Base-by-base conservation (phyloP, 2,329 filamentous ascomycete genomes). In the Stagonosporopsis tanaceti region DNA sequence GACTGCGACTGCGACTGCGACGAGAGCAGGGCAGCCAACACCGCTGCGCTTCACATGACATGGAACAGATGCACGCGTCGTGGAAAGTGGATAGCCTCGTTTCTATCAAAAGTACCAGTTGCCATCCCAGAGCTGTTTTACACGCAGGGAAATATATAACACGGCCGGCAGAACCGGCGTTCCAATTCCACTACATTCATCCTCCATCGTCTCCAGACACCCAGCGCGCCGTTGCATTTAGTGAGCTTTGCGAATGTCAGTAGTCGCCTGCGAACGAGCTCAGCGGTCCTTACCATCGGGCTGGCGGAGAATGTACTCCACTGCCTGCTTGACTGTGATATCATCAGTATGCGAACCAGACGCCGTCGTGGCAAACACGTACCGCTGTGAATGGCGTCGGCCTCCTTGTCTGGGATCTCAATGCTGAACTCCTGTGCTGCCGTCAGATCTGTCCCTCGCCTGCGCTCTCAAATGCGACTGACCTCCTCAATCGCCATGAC, bases 401-500 rank as follows among this genome's bases (percentile, higher is more conserved):
- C 93, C 76, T 97, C 92, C 87, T 97, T 97, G 83, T 97, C 93
- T 70, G 93, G 93, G 74, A 97, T 97, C 86, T 97, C 93, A 78
- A 97, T 95, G 89, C 92, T 89, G 81, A 90, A 90, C 75, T 90
- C 87, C 87, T 89, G 70, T 71, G 38, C 6, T 25, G 22, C 20
- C 60, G 66, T 69, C 45, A 63, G 57, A 51, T 27, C 50, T 62
- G 40, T 27, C 40, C 50, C 20, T 20, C 42, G 37, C 62, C 14
- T 38, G 7, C 22, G 44, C 24, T 41, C 27, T n/a, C 39, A 42
- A 35, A 25, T 48, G 56, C 63, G 53, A 69, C 79, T 65, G 81
- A 93, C 90, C 89, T 99, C 95, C 87, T 99, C 95, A 81, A 99
- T 98, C 67, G 95, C 95, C 95, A 99, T 99, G 72, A 99, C 95